These are phyloP conservation scores for Vitis hybrid DNA, from an alignment of 177 flowering plant genomes.

Conservation along the genomic window DNA sequence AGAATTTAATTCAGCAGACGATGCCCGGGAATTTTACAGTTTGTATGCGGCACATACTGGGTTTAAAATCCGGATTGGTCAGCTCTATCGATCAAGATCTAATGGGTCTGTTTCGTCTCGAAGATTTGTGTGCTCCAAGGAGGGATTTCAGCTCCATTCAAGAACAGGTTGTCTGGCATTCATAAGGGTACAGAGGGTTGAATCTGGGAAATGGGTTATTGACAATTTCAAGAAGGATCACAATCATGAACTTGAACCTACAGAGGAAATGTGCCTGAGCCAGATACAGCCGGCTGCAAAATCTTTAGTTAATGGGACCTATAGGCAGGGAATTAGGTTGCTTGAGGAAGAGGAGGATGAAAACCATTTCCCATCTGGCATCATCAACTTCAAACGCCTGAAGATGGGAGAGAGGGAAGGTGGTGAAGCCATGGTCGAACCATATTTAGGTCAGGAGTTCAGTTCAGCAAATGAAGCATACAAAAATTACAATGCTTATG, in stretches of 20 bases:
- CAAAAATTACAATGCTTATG: conserved; percentile 45
- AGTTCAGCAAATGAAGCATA: conserved; percentile 54
- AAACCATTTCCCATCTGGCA: conserved; percentile 28
- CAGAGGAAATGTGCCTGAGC: conserved; percentile 24
- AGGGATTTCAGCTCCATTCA: conserved; percentile 64
- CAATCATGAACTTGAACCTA: conserved; percentile 50
- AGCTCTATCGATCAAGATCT: conserved; percentile 58
- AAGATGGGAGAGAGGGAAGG: conserved; percentile 28
- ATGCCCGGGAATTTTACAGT: conserved; percentile 58
- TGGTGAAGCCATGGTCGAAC: conserved; percentile 32
- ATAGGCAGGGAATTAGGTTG: conserved; percentile 15
- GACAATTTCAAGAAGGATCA: conserved; percentile 59
- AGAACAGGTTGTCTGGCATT: conserved; percentile 72
- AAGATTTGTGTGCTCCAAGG: conserved; percentile 66
- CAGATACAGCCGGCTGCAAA: conserved; percentile 19
- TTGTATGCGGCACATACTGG: conserved; percentile 52
- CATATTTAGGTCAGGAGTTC: conserved; percentile 50
- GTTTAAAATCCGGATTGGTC: conserved; percentile 60
- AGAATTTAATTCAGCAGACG: conserved; percentile 64
- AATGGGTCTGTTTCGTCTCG: conserved; percentile 65
- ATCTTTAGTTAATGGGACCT: conserved; percentile 14
- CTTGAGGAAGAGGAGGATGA: conserved; percentile 26
- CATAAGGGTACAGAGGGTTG: conserved; percentile 58
- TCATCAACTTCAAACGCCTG: conserved; percentile 36
- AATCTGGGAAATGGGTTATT: conserved; percentile 67